Evolutionary conservation across 371 early-diverging fungal genomes (phyloP), one percentile per base, ranked within the genome.

Genomic region (Mucor lusitanicus): DNA sequence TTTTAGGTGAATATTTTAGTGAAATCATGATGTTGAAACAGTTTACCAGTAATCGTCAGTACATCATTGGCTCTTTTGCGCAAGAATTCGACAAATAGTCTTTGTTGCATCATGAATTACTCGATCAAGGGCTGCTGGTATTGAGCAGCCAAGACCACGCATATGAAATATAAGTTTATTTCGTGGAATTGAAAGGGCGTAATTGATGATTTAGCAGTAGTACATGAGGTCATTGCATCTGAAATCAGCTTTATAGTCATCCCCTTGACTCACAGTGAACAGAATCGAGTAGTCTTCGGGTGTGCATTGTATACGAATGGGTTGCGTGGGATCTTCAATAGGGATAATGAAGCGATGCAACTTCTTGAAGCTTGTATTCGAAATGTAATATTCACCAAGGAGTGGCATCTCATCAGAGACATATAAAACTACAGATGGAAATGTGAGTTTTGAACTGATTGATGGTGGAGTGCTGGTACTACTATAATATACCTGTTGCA

Each of bases 271-370:
- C 6, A 44, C n/a, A 6, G 11, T 60, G 9, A 60, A 60, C 5
- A 60, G 4, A 17, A 60, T 27, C 13, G 44, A 40, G 7, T 42
- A 60, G 3, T 35, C n/a, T 8, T 60, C 60, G 13, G 40, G 11
- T 28, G 12, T 25, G 19, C 30, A 60, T 15, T 23, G 27, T n/a
- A 60, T 25, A 0, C 7, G 12, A 42, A 60, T 30, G n/a, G 60
- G 44, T 9, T 44, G 27, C 0, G 28, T 42, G 17, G 42, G 19
- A n/a, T 60, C 60, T 2, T 44, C 23, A 28, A 60, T 19, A 1
- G 60, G 60, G n/a, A 60, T 21, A 21, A 60, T 42, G 25, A 60
- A 60, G 1, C 44, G 40, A n/a, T 60, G 44, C 17, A 60, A 8
- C 8, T 60, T 44, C 21, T 44, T 44, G 30, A 60, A 60, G 8